A percentile compares a stretch with the other conserved stretches of the same genome.
These are phyloP conservation scores for Coemansia sp. DNA, from an alignment of 192 early-diverging fungal species.

Conservation along the genomic window DNA sequence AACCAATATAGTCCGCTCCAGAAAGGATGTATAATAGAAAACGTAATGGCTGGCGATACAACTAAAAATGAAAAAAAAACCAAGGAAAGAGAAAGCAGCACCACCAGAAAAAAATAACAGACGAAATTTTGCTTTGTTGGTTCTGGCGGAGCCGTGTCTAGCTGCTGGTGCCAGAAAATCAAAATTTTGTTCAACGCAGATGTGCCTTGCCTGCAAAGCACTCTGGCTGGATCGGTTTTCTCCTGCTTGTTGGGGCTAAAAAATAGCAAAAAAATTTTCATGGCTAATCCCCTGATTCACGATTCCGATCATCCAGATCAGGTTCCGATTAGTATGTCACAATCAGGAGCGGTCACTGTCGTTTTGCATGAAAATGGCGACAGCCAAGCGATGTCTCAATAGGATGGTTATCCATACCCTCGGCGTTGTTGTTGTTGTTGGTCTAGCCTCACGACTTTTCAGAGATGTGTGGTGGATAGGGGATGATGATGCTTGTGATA, in stretches of 20 bases:
- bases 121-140: slow-evolving; percentile 4
- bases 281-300: not conserved
- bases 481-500: not conserved
- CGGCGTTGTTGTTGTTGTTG: no score
- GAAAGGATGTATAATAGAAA: not conserved
- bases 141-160: not conserved
- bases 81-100: slow-evolving; percentile 8
- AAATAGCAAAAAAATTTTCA: slow-evolving; percentile 18
- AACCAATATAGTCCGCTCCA: not conserved
- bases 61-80: not conserved
- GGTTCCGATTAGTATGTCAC: not conserved
- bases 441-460: no score
- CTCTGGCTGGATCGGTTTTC: not conserved
- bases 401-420: no score
- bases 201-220: not conserved
- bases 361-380: no score
- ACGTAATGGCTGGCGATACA: not conserved
- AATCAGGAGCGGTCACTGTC: no score
- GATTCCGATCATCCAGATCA: not conserved
- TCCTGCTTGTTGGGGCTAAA: not conserved
- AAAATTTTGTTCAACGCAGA: not conserved
- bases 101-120: not conserved
- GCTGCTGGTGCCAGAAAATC: not conserved
- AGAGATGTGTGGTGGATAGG: not conserved
- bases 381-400: no score